Percentiles rank a stretch among this genome's conserved stretches.
Evolutionary conservation across 2,329 filamentous ascomycete species (phyloP).

Genomic region (Alternaria metachromatica): DNA sequence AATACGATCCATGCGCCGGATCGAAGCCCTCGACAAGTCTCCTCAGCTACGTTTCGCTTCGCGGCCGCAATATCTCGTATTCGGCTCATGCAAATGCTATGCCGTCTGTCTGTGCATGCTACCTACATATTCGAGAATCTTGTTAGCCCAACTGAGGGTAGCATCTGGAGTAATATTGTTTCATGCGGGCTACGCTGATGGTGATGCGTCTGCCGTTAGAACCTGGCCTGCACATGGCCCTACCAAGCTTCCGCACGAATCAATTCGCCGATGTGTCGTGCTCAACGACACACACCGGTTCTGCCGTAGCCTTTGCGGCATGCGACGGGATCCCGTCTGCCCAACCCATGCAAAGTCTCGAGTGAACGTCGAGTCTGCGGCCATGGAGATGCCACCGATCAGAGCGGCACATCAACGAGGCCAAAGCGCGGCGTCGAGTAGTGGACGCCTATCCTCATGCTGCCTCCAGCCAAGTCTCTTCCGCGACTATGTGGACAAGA

Average conservation of each 20-base stretch:
- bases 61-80: constrained; percentile 21
- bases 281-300: constrained; percentile 26
- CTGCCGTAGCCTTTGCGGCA: constrained; percentile 25
- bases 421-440: constrained; percentile 6
- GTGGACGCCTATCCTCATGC: constrained; percentile 12
- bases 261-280: constrained; percentile 39
- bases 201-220: constrained; percentile 40
- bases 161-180: constrained; percentile 32
- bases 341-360: constrained; percentile 27
- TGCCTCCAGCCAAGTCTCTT: constrained; percentile 19
- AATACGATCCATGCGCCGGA: neutral
- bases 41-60: constrained; percentile 8
- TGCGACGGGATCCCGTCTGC: constrained; percentile 27
- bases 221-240: constrained; percentile 31
- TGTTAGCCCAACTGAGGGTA: constrained; percentile 18
- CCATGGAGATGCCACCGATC: constrained; percentile 29
- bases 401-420: constrained; percentile 4
- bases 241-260: constrained; percentile 23
- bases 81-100: constrained; percentile 26
- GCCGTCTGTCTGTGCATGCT: constrained; percentile 21
- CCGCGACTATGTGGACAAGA: constrained; percentile 9
- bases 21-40: constrained; percentile 10
- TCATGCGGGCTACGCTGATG: constrained; percentile 34
- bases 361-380: constrained; percentile 31
- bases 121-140: constrained; percentile 13